phyloP scores from a whole-genome alignment of 768 basidiomycete genomes.

The Pisolithus orientalis region DNA sequence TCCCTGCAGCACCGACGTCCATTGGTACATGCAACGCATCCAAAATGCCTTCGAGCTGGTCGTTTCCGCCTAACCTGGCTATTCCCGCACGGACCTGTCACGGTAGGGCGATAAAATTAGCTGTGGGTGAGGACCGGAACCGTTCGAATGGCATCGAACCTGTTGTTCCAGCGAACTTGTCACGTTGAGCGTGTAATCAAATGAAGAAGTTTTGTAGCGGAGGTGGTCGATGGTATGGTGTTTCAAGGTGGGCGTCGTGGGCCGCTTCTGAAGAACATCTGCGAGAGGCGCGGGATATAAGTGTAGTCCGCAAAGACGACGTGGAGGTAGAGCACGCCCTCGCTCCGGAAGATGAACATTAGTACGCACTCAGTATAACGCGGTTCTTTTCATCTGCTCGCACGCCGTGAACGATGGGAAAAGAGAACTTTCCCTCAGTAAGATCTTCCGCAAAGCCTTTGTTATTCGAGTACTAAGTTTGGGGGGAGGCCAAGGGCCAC shows the following conservation, averaged over 20 bases:
- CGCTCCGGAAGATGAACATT: not conserved
- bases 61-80: conserved; percentile 69
- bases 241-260: conserved; percentile 79
- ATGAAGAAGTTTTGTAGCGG: conserved; percentile 67
- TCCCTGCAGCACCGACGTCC: not conserved
- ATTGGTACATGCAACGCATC: conserved; percentile 42
- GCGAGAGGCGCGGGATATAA: not conserved
- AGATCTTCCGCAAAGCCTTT: conserved; percentile 70
- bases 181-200: conserved; percentile 77
- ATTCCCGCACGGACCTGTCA: conserved; percentile 56
- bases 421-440: conserved; percentile 78
- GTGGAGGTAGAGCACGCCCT: not conserved
- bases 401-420: conserved; percentile 73
- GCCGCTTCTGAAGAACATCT: conserved; percentile 93
- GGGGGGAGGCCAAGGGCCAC: not conserved
- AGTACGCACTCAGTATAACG: conserved; percentile 70
- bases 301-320: not conserved
- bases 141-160: conserved; percentile 12
- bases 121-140: not conserved
- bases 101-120: not conserved
- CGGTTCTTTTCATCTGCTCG: conserved; percentile 73
- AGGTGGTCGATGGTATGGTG: conserved; percentile 77
- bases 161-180: conserved; percentile 61
- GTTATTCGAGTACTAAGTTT: conserved; percentile 52
- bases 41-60: conserved; percentile 51